Percentiles rank a stretch among this genome's conserved stretches.
Conservation (phyloP, 1,139 yeast genomes). For the Yamadazyma buinensis region DNA sequence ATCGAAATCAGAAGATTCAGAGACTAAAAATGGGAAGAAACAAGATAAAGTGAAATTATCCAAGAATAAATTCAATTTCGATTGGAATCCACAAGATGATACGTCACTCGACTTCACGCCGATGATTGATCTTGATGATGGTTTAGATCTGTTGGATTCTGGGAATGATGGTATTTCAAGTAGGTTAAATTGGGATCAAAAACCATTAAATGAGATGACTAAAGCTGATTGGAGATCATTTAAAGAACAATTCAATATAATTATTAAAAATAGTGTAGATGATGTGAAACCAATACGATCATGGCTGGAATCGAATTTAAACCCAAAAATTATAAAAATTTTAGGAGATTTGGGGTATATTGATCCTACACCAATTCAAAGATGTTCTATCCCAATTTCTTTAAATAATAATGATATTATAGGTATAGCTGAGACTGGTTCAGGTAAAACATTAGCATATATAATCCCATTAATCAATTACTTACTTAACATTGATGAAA, state of each 20-base stretch:
- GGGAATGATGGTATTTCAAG: slow-evolving; percentile 4
- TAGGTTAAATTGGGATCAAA: slow-evolving; percentile 63
- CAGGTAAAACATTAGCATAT: slow-evolving; percentile 90
- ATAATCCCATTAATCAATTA: slow-evolving; percentile 68
- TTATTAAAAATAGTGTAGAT: slow-evolving; percentile 53
- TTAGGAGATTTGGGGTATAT: slow-evolving; percentile 41
- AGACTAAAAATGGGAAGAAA: neutral
- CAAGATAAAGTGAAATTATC: neutral
- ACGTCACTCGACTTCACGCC: slow-evolving; percentile 49
- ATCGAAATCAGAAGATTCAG: neutral
- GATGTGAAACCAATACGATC: slow-evolving; percentile 56
- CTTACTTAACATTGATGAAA: slow-evolving; percentile 37
- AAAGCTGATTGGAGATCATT: slow-evolving; percentile 87
- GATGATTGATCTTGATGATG: slow-evolving; percentile 24
- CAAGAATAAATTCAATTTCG: slow-evolving; percentile 53
- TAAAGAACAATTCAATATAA: slow-evolving; percentile 72
- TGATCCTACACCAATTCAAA: slow-evolving; percentile 84
- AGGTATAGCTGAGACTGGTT: slow-evolving; percentile 96
- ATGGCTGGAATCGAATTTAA: slow-evolving; percentile 66
- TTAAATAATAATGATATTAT: slow-evolving; percentile 59
- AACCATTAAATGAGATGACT: slow-evolving; percentile 62
- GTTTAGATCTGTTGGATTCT: neutral
- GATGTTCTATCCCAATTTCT: slow-evolving; percentile 82
- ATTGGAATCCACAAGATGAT: slow-evolving; percentile 69
- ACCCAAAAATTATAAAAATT: slow-evolving; percentile 35